Evolutionary conservation across 805 yeast species (phyloP).

Genomic region (Helenozyma baotianmanensis): DNA sequence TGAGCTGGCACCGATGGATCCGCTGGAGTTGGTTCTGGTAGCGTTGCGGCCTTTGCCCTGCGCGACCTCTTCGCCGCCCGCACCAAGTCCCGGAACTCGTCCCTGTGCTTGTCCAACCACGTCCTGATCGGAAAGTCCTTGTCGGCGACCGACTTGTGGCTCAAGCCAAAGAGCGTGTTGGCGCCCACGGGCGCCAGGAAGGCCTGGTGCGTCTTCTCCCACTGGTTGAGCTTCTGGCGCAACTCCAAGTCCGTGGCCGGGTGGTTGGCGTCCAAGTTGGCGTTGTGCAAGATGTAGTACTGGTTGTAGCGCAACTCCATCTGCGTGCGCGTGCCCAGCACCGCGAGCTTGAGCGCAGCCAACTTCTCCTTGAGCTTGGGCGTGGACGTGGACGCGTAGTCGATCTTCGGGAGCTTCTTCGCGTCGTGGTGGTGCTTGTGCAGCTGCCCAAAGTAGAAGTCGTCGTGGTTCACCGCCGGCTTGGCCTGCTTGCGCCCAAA

Average conservation of each 20-base stretch:
- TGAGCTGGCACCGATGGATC: too few relatives aligned
- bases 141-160: conserved; percentile 34
- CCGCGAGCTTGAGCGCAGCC: conserved; percentile 48
- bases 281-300: conserved; percentile 72
- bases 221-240: conserved; percentile 51
- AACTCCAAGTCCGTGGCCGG: conserved; percentile 59
- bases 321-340: conserved; percentile 57
- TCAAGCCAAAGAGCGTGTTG: conserved; percentile 19
- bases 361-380: conserved; percentile 61
- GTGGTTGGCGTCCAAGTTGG: conserved; percentile 67
- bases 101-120: conserved; percentile 39
- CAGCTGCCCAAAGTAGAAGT: conserved; percentile 29
- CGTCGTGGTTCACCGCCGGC: conserved; percentile 17
- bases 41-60: too few relatives aligned
- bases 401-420: conserved; percentile 56
- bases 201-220: conserved; percentile 54
- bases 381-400: conserved; percentile 54
- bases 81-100: conserved; percentile 37
- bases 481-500: conserved; percentile 18
- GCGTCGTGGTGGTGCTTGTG: conserved; percentile 23
- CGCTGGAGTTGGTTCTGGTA: too few relatives aligned
- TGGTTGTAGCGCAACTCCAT: conserved; percentile 72
- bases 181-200: conserved; percentile 12
- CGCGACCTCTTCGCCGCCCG: conserved; percentile 31
- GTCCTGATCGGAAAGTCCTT: conserved; percentile 43